Evolutionary conservation across 2,329 filamentous ascomycete genomes (phyloP), one percentile per base, ranked within the genome.

Genomic region (Venturia asperata): DNA sequence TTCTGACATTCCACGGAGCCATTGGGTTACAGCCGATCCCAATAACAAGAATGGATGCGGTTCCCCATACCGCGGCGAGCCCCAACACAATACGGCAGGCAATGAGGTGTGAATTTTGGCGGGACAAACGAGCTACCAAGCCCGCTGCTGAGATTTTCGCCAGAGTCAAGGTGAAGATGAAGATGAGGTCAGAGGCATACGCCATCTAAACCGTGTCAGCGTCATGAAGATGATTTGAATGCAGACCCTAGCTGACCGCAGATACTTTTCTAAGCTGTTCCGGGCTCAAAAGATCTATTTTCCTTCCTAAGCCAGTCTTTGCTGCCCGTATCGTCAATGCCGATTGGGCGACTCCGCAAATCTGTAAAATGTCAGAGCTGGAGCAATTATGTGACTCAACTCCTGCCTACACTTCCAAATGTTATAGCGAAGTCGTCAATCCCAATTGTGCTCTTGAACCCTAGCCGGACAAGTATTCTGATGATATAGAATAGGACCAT

Each of bases 91-190:
- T 34, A 43, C 68, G 67, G 21, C 68, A 67, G 0, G 68, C 55
- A 43, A 65, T 66, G 13, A 66, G 60, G 49, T 70, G 68, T 21
- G 61, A 56, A 5, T 43, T 37, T 3, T 64, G 67, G 6, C 61
- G 62, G 7, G 68, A 68, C 27, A 68, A 67, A 15, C 68, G 69
- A 17, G 66, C 63, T 19, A 70, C 43, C 55, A 70, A 65, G 19
- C 65, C 63, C 10, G 69, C 39, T 15, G 67, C 66, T 13, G 67
- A 68, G 19, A 66, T 56, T 15, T 69, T 70, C 13, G 67, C 68
- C 13, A 68, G 27, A 63, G 68, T 65, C 10, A 71, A 61, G 1
- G 70, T 67, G 37, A 65, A 64, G 21, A 70, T 66, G 61, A 67
- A 71, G 0, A 68, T 62, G 4, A 71, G 55, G 39, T 69, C 68